These are phyloP conservation scores for Pleurotus cornucopiae DNA, from an alignment of 768 basidiomycete genomes.

Conservation along the genomic window DNA sequence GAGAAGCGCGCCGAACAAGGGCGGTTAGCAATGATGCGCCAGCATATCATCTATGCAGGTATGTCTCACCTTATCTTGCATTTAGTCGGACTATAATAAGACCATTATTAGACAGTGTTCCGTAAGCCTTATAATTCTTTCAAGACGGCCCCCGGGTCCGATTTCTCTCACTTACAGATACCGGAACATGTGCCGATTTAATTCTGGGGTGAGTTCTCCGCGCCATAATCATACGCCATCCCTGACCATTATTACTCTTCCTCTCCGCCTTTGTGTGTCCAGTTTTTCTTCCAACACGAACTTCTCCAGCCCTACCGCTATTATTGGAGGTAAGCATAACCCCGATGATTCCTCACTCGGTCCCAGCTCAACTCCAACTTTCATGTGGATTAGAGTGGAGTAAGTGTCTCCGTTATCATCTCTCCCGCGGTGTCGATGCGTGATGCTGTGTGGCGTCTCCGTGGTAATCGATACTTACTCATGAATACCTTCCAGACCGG, in stretches of 20 bases:
- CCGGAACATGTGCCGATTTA: constrained; percentile 75
- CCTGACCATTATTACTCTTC: background rate
- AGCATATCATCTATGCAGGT: constrained; percentile 40
- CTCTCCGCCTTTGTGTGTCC: constrained; percentile 23
- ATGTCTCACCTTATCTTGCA: constrained; percentile 7
- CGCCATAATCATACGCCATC: background rate
- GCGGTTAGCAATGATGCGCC: constrained; percentile 25
- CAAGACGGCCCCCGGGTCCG: background rate
- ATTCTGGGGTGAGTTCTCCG: constrained; percentile 48
- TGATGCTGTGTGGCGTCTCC: background rate
- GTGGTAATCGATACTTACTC: too few species aligned
- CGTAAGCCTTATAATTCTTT: constrained; percentile 17
- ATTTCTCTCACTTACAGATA: constrained; percentile 37
- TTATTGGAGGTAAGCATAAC: constrained; percentile 54
- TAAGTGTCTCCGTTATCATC: constrained; percentile 19
- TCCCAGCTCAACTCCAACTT: background rate
- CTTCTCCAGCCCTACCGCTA: constrained; percentile 66
- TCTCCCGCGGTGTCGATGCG: constrained; percentile 17
- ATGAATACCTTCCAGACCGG: constrained; percentile 39
- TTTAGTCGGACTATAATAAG: constrained; percentile 7
- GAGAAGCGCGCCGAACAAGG: constrained; percentile 47
- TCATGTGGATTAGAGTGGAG: constrained; percentile 24
- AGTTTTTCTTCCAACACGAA: constrained; percentile 76
- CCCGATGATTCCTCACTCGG: constrained; percentile 16
- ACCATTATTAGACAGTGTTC: constrained; percentile 18